Evolutionary conservation across 148 eudicot genomes (phyloP).

Genomic region (Spergularia marina): DNA sequence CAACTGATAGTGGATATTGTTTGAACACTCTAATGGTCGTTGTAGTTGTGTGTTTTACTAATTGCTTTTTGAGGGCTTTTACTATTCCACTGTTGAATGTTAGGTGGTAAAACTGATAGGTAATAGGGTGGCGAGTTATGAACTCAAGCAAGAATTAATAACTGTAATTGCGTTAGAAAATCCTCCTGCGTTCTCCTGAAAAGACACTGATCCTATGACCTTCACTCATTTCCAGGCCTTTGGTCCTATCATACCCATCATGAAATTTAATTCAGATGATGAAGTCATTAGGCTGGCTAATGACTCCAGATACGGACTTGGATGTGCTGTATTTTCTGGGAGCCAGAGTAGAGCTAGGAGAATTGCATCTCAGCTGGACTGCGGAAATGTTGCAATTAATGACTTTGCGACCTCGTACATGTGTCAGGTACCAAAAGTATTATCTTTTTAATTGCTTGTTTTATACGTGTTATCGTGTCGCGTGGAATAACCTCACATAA

Average conservation of each 20-base stretch:
- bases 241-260: constrained; percentile 97
- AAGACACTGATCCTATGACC: neutral
- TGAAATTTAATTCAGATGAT: constrained; percentile 87
- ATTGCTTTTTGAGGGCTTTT: neutral
- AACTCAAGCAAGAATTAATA: neutral
- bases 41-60: neutral
- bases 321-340: constrained; percentile 97
- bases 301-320: constrained; percentile 97
- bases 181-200: neutral
- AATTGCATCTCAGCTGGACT: constrained; percentile 76
- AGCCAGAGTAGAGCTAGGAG: constrained; percentile 72
- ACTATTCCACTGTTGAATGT: neutral
- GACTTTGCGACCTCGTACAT: constrained; percentile 93
- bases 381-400: constrained; percentile 92
- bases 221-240: constrained; percentile 58
- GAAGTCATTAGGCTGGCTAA: constrained; percentile 87
- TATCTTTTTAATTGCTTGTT: neutral
- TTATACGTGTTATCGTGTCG: neutral
- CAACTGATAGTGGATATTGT: neutral
- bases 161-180: neutral
- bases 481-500: neutral
- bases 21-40: neutral
- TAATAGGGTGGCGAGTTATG: neutral
- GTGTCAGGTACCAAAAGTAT: constrained; percentile 72
- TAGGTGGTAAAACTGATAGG: neutral